Conservation (phyloP, 306 rosid genomes). For the Pyrus betulifolia region DNA sequence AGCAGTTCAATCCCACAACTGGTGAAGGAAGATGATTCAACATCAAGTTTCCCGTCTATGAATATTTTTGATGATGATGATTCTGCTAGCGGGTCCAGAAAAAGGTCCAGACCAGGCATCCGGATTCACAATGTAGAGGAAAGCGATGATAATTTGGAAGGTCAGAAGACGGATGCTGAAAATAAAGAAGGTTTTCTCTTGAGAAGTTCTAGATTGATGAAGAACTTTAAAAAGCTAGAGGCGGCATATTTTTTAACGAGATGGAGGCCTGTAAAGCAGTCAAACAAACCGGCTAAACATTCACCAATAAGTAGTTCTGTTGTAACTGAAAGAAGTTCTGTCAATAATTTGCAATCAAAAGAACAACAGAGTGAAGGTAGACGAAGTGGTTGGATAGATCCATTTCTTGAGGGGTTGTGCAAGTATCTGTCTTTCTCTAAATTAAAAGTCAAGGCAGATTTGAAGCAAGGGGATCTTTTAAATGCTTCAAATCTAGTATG, state of each 20-base stretch:
- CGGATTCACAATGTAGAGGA: conserved; percentile 36
- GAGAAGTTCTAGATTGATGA: conserved; percentile 68
- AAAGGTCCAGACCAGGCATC: conserved; percentile 58
- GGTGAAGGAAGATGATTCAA: conserved; percentile 37
- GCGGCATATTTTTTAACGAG: conserved; percentile 75
- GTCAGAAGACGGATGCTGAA: conserved; percentile 27
- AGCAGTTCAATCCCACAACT: conserved; percentile 33
- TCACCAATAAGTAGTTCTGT: conserved; percentile 53
- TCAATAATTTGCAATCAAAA: conserved; percentile 50
- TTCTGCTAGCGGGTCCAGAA: conserved; percentile 61
- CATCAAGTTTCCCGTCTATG: conserved; percentile 55
- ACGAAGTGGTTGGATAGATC: conserved; percentile 85
- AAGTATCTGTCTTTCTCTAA: conserved; percentile 79
- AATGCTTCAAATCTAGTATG: conserved; percentile 93
- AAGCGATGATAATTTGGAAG: conserved; percentile 52
- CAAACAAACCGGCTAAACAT: conserved; percentile 43
- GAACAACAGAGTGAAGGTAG: conserved; percentile 43
- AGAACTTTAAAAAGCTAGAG: conserved; percentile 90
- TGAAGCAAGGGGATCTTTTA: conserved; percentile 96
- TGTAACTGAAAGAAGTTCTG: conserved; percentile 65
- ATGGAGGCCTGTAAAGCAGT: conserved; percentile 47
- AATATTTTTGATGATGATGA: conserved; percentile 45
- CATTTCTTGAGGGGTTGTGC: conserved; percentile 94
- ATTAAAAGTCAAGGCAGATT: conserved; percentile 83
- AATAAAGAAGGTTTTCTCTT: conserved; percentile 41